Percentiles rank a stretch among this genome's conserved stretches.
Evolutionary conservation across 192 early-diverging fungal genomes (phyloP).

Genomic region (Haplosporangium gracile): DNA sequence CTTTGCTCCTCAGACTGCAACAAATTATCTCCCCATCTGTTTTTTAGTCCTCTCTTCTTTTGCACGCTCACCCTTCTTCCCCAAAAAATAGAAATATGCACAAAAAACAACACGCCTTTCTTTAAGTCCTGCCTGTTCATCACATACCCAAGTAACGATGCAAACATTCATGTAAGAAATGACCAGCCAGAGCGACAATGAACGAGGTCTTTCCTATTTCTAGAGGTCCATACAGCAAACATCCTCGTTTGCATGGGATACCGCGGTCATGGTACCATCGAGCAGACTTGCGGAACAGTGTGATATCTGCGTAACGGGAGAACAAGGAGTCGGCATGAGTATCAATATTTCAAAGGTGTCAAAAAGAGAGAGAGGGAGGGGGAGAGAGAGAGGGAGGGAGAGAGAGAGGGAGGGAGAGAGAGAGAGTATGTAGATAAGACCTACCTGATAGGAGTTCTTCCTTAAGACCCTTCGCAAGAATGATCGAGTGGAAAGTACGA

Average conservation of each 20-base stretch:
- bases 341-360: background rate
- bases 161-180: constrained; percentile 64
- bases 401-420: background rate
- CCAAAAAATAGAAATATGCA: too few species aligned
- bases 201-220: constrained; percentile 68
- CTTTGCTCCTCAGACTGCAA: too few species aligned
- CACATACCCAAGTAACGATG: constrained; percentile 62
- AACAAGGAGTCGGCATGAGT: background rate
- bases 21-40: too few species aligned
- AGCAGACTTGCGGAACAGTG: constrained; percentile 58
- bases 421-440: background rate
- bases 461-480: constrained; percentile 62
- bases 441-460: constrained; percentile 57
- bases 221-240: constrained; percentile 65
- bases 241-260: constrained; percentile 66
- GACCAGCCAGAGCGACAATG: constrained; percentile 66
- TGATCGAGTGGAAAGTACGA: constrained; percentile 60
- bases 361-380: too few species aligned
- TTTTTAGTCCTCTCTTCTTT: too few species aligned
- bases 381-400: too few species aligned
- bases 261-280: constrained; percentile 63
- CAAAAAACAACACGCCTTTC: too few species aligned
- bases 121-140: too few species aligned
- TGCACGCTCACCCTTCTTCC: too few species aligned
- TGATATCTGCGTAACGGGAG: constrained; percentile 50